Evolutionary conservation across 805 yeast genomes (phyloP).

Genomic region (Metschnikowia continentalis): DNA sequence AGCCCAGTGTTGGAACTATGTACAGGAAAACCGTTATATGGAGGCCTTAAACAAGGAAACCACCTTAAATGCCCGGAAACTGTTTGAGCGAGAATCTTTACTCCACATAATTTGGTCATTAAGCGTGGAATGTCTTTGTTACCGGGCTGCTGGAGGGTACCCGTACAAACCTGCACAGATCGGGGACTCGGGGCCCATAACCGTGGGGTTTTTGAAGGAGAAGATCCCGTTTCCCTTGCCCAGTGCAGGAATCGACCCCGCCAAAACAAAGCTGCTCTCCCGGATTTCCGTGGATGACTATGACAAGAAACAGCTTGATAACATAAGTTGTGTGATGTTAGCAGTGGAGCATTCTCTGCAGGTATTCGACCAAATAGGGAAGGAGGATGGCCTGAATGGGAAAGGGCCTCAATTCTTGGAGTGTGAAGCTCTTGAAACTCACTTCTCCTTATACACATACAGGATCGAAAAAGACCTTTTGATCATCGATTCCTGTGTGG

Average conservation of each 20-base stretch:
- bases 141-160: slow-evolving; percentile 18
- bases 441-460: slow-evolving; percentile 4
- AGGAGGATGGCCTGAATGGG: slow-evolving; percentile 5
- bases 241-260: background rate
- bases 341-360: slow-evolving; percentile 12
- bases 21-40: slow-evolving; percentile 18
- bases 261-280: background rate
- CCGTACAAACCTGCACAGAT: slow-evolving; percentile 17
- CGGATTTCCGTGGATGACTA: background rate
- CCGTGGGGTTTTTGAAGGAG: background rate
- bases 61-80: slow-evolving; percentile 16
- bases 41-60: slow-evolving; percentile 11
- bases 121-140: slow-evolving; percentile 14
- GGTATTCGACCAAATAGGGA: slow-evolving; percentile 8
- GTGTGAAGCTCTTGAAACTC: slow-evolving; percentile 8
- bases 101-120: slow-evolving; percentile 25
- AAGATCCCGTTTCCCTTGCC: background rate
- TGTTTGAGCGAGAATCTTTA: slow-evolving; percentile 21
- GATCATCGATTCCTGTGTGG: slow-evolving; percentile 30
- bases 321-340: slow-evolving; percentile 10
- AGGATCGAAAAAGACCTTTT: slow-evolving; percentile 20
- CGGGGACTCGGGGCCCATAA: background rate
- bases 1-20: slow-evolving; percentile 19
- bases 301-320: slow-evolving; percentile 3
- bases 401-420: slow-evolving; percentile 4